These are phyloP conservation scores for Coix lacrymajobi DNA, from an alignment of 176 grass and related monocot genomes.

Conservation along the genomic window DNA sequence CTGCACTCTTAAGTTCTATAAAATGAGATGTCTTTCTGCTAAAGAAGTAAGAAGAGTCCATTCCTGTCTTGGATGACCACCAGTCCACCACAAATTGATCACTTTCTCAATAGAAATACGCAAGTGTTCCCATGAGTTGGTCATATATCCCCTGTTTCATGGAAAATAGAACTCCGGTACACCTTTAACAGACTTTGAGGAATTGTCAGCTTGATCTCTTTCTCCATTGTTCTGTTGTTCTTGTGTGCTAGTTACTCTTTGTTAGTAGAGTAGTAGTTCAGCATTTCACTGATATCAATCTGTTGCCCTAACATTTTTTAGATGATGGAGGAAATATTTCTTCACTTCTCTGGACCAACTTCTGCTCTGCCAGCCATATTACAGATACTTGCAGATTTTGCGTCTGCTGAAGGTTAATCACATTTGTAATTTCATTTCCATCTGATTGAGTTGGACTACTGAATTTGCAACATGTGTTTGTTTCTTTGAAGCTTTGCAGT, in stretches of 20 bases:
- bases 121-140: neutral
- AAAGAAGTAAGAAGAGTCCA: neutral
- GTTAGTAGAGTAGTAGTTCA: neutral
- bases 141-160: neutral
- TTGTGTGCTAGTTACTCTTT: slow-evolving; percentile 2
- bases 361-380: slow-evolving; percentile 89
- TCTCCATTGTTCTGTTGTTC: neutral
- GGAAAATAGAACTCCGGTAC: neutral
- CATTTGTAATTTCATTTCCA: slow-evolving; percentile 23
- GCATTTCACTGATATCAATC: neutral
- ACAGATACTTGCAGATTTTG: slow-evolving; percentile 96
- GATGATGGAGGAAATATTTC: slow-evolving; percentile 98
- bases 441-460: slow-evolving; percentile 36
- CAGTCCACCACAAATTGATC: neutral
- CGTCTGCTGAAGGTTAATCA: slow-evolving; percentile 75
- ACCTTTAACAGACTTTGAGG: neutral
- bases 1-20: neutral
- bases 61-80: neutral
- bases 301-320: slow-evolving; percentile 26
- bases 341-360: slow-evolving; percentile 89
- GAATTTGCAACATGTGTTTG: slow-evolving; percentile 46
- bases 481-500: slow-evolving; percentile 87
- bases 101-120: neutral
- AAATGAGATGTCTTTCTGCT: neutral
- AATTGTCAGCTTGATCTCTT: neutral